Conservation (phyloP, 192 early-diverging fungal species). For the Backusella parvicylindrica region DNA sequence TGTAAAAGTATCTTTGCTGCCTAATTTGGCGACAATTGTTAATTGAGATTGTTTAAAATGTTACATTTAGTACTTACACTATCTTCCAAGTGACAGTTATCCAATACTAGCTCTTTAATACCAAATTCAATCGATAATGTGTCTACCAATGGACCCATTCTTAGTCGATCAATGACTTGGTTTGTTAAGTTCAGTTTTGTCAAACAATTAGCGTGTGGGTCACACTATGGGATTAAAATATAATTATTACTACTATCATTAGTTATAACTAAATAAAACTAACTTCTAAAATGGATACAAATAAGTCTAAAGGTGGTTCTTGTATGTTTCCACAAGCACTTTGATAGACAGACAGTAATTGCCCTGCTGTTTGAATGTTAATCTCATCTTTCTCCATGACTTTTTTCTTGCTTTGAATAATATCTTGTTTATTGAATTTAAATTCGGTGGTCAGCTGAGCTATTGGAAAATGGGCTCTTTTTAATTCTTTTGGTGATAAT, state of each 20-base stretch:
- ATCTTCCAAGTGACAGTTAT: constrained; percentile 72
- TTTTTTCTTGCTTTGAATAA: not conserved
- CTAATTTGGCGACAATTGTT: constrained; percentile 26
- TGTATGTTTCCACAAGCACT: constrained; percentile 27
- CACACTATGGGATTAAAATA: constrained; percentile 6
- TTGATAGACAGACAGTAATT: constrained; percentile 24
- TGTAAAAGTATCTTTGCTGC: constrained; percentile 65
- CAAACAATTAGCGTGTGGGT: constrained; percentile 12
- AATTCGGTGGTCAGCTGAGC: constrained; percentile 49
- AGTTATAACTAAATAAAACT: not conserved
- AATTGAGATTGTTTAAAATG: not conserved
- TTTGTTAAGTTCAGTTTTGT: constrained; percentile 20
- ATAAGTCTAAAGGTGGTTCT: constrained; percentile 9
- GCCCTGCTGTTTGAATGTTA: constrained; percentile 3
- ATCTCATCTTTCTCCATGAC: not conserved
- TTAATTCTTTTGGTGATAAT: constrained; percentile 31
- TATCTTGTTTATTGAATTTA: constrained; percentile 1
- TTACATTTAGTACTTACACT: constrained; percentile 35
- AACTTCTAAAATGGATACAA: constrained; percentile 15
- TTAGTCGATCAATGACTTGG: constrained; percentile 48
- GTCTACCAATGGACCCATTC: constrained; percentile 70
- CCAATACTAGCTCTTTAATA: constrained; percentile 59
- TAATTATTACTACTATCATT: not conserved
- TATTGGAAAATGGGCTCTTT: constrained; percentile 53
- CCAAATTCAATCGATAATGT: constrained; percentile 75